phyloP scores from a whole-genome alignment of 108 stramenopile genomes.

The Nitzschia sp. region DNA sequence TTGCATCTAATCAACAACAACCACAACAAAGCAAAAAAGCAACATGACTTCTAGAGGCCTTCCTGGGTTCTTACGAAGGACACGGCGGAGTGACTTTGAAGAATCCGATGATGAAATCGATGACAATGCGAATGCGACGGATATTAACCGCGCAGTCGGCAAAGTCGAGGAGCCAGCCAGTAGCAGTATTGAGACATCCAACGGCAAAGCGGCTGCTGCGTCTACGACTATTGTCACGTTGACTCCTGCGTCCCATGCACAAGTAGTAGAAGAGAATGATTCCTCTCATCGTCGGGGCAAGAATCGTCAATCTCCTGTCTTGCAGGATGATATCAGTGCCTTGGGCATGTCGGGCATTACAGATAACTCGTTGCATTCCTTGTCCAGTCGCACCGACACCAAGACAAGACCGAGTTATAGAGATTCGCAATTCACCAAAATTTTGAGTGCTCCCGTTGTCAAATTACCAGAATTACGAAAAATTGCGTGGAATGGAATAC shows the following conservation, averaged over 20 bases:
- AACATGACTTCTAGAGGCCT: slow-evolving; percentile 40
- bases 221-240: neutral
- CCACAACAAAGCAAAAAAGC: no score
- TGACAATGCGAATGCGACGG: slow-evolving; percentile 17
- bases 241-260: neutral
- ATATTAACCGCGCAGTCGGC: slow-evolving; percentile 9
- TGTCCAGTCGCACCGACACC: neutral
- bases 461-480: slow-evolving; percentile 65
- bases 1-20: no score
- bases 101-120: slow-evolving; percentile 34
- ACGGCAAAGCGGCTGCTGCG: neutral
- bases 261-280: neutral
- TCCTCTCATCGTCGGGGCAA: neutral
- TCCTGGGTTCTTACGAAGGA: slow-evolving; percentile 83
- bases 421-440: slow-evolving; percentile 26
- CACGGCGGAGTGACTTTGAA: slow-evolving; percentile 52
- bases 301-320: neutral
- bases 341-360: neutral
- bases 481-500: slow-evolving; percentile 85
- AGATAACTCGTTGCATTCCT: neutral
- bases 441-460: slow-evolving; percentile 43
- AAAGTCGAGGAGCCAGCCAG: neutral
- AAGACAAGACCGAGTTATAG: slow-evolving; percentile 11
- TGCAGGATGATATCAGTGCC: neutral
- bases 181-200: neutral